Base-by-base conservation (phyloP, 202 grass and related monocot species). In the Zizania palustris region DNA sequence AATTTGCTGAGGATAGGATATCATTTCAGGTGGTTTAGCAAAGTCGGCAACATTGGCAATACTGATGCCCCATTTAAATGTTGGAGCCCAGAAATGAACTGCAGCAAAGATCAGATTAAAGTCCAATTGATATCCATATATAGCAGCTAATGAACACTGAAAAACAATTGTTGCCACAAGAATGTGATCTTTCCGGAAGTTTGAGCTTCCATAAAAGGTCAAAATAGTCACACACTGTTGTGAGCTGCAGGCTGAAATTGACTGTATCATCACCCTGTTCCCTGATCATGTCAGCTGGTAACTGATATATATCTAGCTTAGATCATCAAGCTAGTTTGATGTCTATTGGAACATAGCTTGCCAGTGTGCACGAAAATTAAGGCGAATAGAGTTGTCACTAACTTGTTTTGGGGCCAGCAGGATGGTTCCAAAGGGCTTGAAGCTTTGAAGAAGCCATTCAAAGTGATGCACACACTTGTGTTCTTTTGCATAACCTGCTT, bases 51-150 rank as follows among this genome's bases (percentile, higher is more conserved):
- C 59, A 33, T 92, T 98, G 4, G 95, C 95, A 46, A 94, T 94
- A 45, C 91, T 98, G 56, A 98, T 97, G 37, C 89, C 91, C 95
- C 95, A 98, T 84, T 94, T 97, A 46, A 97, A 97, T 18, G 93
- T 97, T 3, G 93, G 90, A 9, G 93, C 90, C 93, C 95, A 97
- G 77, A 97, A 97, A 85, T 97, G 95, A 92, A 98, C 91, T 92
- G 71, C 54, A 88, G 59, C 5, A 42, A 75, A 65, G 42, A 41
- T 65, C 45, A 35, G 33, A 56, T 55, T 46, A 6, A 55, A 77
- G 20, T 76, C n/a, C n/a, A n/a, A n/a, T n/a, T n/a, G n/a, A n/a
- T n/a, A n/a, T n/a, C n/a, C n/a, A n/a, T n/a, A n/a, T n/a, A n/a
- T n/a, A n/a, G n/a, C n/a, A n/a, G n/a, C n/a, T n/a, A n/a, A n/a